Conservation (phyloP, 2,329 filamentous ascomycete species). For the Pestalotiopsis sp. region DNA sequence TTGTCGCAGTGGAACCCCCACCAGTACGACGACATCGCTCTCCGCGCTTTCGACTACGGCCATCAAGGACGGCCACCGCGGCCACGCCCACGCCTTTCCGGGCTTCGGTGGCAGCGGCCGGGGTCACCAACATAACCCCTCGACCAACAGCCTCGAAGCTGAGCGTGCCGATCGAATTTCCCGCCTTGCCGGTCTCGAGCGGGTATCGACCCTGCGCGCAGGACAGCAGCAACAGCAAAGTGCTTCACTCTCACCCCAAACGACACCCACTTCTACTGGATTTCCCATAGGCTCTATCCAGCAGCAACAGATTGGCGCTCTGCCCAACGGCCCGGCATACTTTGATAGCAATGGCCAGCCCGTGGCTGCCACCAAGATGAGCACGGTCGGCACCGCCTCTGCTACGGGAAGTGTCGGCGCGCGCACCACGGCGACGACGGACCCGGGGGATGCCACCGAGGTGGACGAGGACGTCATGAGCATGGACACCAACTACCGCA, state of each 20-base stretch:
- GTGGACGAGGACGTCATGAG: constrained; percentile 69
- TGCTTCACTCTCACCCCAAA: constrained; percentile 49
- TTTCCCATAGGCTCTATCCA: constrained; percentile 40
- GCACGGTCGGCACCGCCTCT: constrained; percentile 88
- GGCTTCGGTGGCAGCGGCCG: constrained; percentile 49
- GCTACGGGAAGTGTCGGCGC: constrained; percentile 79
- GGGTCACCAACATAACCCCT: constrained; percentile 59
- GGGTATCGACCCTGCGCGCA: constrained; percentile 75
- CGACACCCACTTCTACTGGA: constrained; percentile 50
- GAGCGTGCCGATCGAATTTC: constrained; percentile 95
- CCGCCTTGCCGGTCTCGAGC: constrained; percentile 87
- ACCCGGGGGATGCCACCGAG: constrained; percentile 60
- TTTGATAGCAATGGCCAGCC: constrained; percentile 78
- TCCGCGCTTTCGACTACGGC: constrained; percentile 90
- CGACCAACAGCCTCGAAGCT: constrained; percentile 78
- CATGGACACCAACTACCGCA: constrained; percentile 62
- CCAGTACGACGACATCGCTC: constrained; percentile 88
- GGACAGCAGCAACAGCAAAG: constrained; percentile 34
- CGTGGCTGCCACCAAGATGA: constrained; percentile 72
- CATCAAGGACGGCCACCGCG: constrained; percentile 94
- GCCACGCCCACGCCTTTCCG: constrained; percentile 67
- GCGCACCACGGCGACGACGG: constrained; percentile 45
- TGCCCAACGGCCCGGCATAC: constrained; percentile 63
- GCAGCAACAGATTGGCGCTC: constrained; percentile 29
- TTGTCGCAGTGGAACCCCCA: constrained; percentile 78